These are phyloP conservation scores for Colletotrichum sojae DNA, from an alignment of 2,329 filamentous ascomycete species.

Conservation along the genomic window DNA sequence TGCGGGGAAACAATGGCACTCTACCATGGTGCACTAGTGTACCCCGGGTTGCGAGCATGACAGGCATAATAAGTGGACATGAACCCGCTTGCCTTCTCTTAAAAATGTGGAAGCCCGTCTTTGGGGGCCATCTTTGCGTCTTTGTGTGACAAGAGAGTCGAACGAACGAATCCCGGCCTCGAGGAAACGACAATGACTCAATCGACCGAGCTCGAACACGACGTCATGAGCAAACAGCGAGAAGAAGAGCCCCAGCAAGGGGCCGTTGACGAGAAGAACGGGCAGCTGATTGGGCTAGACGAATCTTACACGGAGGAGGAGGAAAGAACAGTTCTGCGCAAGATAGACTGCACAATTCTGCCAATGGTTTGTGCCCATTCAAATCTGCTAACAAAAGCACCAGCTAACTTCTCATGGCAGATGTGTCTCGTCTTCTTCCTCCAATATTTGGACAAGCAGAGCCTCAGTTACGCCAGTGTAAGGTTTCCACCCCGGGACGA, in stretches of 20 bases:
- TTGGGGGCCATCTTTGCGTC: neutral
- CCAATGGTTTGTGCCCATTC: conserved; percentile 45
- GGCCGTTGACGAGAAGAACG: conserved; percentile 37
- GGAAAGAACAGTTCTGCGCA: conserved; percentile 48
- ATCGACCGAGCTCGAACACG: neutral
- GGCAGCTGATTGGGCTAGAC: conserved; percentile 38
- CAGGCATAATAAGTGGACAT: conserved; percentile 20
- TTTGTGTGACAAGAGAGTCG: neutral
- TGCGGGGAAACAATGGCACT: conserved; percentile 27
- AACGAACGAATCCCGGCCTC: neutral
- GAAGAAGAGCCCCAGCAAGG: neutral
- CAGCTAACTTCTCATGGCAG: conserved; percentile 38
- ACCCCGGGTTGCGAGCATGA: conserved; percentile 11
- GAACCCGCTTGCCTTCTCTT: neutral
- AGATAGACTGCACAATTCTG: conserved; percentile 51
- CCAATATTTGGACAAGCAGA: conserved; percentile 64
- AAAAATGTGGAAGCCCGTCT: conserved; percentile 12
- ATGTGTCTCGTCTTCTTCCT: conserved; percentile 60
- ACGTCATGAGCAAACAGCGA: neutral
- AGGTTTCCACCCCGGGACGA: neutral
- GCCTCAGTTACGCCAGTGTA: conserved; percentile 60
- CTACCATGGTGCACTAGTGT: neutral
- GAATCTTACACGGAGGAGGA: conserved; percentile 49
- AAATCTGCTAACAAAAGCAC: neutral
- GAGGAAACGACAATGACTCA: conserved; percentile 1